Percentiles rank a stretch among this genome's conserved stretches.
phyloP scores from a whole-genome alignment of 1,284 basidiomycete species.

The Ceratobasidium sp. region DNA sequence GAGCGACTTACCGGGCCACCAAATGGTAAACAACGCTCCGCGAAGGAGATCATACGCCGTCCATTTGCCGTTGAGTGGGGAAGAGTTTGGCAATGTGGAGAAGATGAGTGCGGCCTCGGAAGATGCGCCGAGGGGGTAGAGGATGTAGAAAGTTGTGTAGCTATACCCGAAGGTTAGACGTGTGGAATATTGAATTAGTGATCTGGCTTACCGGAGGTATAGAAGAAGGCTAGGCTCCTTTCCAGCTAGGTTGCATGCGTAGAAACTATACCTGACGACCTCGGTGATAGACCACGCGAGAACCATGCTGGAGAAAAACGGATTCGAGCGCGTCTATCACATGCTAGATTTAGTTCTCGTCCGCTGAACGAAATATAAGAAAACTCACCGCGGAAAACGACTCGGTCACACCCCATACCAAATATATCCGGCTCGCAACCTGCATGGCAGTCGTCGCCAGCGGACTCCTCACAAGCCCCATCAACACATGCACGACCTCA shows the following conservation, averaged over 20 bases:
- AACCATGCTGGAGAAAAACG: conserved; percentile 92
- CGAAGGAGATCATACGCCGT: conserved; percentile 67
- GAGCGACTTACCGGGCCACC: conserved; percentile 85
- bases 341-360: background rate
- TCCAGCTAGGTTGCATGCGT: conserved; percentile 78
- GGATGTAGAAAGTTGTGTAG: conserved; percentile 92
- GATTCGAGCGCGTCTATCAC: conserved; percentile 75
- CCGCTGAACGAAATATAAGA: background rate
- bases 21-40: conserved; percentile 77
- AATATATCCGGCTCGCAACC: conserved; percentile 86
- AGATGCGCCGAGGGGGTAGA: conserved; percentile 92
- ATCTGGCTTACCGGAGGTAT: conserved; percentile 59
- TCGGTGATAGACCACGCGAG: conserved; percentile 95
- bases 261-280: conserved; percentile 92
- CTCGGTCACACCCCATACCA: conserved; percentile 88
- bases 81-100: conserved; percentile 75
- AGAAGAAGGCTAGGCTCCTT: conserved; percentile 57
- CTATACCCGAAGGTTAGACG: conserved; percentile 56
- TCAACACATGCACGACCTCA: conserved; percentile 84
- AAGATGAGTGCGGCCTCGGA: conserved; percentile 91
- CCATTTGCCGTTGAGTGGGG: conserved; percentile 53
- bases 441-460: conserved; percentile 87
- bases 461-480: conserved; percentile 88
- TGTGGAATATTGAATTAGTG: no score
- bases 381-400: conserved; percentile 61